phyloP scores from a whole-genome alignment of 2,329 filamentous ascomycete genomes.

The Paecilomyces dactylethromorphus region DNA sequence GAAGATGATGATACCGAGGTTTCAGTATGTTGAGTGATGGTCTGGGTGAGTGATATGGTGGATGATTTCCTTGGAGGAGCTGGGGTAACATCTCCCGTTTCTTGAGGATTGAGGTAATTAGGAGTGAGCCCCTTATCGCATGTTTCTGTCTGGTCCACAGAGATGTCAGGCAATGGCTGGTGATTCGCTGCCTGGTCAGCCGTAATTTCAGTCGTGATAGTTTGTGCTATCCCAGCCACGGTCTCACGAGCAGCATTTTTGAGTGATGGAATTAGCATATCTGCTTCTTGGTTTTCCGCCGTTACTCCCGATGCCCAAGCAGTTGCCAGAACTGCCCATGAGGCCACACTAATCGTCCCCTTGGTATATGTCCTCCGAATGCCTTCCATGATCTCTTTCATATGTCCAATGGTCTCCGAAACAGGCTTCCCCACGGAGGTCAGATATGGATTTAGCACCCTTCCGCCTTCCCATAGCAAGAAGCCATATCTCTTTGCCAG shows the following conservation, averaged over 20 bases:
- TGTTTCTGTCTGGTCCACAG: conserved; percentile 9
- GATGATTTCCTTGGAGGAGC: conserved; percentile 28
- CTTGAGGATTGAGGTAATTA: conserved; percentile 16
- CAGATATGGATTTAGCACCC: conserved; percentile 30
- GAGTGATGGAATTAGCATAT: conserved; percentile 36
- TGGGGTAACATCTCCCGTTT: conserved; percentile 10
- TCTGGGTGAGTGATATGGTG: conserved; percentile 36
- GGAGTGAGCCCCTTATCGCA: background rate
- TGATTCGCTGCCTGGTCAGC: conserved; percentile 15
- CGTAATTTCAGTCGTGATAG: conserved; percentile 36
- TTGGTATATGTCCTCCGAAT: conserved; percentile 33
- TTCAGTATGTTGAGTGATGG: conserved; percentile 30
- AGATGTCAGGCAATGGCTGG: conserved; percentile 5
- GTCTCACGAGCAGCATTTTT: conserved; percentile 35
- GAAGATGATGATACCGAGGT: conserved; percentile 13
- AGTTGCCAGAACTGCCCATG: conserved; percentile 33
- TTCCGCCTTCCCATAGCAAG: conserved; percentile 35
- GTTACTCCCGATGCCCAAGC: conserved; percentile 31
- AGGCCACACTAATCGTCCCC: conserved; percentile 29
- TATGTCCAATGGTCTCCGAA: conserved; percentile 20
- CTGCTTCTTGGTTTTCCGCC: conserved; percentile 30
- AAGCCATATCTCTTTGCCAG: conserved; percentile 32
- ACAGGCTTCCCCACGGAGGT: conserved; percentile 23
- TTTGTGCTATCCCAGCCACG: conserved; percentile 30
- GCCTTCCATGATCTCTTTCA: conserved; percentile 25